Evolutionary conservation across 164 flowering plant genomes (phyloP), one percentile per base, ranked within the genome.

Genomic region (Santalum album): DNA sequence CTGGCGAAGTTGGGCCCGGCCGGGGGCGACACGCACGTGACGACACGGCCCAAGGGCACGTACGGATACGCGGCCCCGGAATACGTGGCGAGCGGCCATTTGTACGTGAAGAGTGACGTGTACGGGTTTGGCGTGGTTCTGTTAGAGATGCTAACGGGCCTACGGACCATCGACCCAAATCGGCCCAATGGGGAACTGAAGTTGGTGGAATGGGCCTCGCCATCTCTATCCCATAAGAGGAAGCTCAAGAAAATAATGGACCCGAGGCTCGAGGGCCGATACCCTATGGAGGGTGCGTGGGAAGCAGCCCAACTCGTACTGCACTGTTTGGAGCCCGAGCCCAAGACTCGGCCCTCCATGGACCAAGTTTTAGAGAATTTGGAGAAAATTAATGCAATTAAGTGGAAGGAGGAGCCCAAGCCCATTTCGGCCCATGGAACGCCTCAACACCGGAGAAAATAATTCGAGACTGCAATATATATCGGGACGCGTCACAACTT

Each of bases 81-180:
- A 55, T 83, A 83, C 26, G 59, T 80, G 6, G 69, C 80, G 34
- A 54, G 75, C 79, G 87, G 87, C 12, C 86, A 76, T 61, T 55
- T 84, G 67, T 73, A 80, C 49, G 69, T 79, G 47, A 75, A 76
- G 62, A 81, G 88, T 46, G 95, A 86, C 34, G 90, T 87, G 16
- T 86, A 79, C 53, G 84, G 79, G 0, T 82, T 86, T 29, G 95
- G 95, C 0, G 78, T 86, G 6, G 83, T 82, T 1, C 23, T 87
- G 54, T 71, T 82, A 12, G 95, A 87, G 43, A 56, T 87, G 64
- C 50, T 87, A 2, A 78, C 95, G 22, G 91, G 95, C 12, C 43
- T 57, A 25, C 66, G 70, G 25, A 80, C 82, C 2, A 55, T 72
- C 0, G 95, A 87, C 61, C 22, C 61, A 12, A 75, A 61, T 17